phyloP scores from a whole-genome alignment of 495 filamentous ascomycete genomes.

The Tuber magnatum region DNA sequence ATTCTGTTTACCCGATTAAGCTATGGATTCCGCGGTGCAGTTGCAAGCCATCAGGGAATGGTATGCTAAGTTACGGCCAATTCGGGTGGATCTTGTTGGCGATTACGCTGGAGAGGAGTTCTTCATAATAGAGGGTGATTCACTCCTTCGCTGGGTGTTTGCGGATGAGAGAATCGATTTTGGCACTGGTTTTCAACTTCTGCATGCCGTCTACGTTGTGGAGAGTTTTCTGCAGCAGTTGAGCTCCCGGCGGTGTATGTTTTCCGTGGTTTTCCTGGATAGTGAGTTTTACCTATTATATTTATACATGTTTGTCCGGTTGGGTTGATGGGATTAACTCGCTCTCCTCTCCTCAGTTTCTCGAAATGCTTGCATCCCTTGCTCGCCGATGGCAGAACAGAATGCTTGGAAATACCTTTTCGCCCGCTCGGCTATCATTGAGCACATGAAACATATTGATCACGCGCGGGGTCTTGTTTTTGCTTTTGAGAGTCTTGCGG shows the following conservation, averaged over 20 bases:
- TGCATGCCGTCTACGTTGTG: constrained; percentile 64
- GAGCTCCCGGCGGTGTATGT: constrained; percentile 55
- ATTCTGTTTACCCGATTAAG: neutral
- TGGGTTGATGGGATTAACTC: constrained; percentile 22
- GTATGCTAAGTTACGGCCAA: constrained; percentile 12
- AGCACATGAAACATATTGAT: constrained; percentile 49
- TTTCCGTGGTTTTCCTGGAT: constrained; percentile 62
- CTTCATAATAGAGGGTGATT: constrained; percentile 68
- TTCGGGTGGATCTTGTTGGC: constrained; percentile 55
- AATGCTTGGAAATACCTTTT: constrained; percentile 52
- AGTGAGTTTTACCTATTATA: constrained; percentile 21
- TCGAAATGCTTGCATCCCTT: constrained; percentile 17
- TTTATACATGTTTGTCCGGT: neutral
- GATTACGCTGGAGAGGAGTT: constrained; percentile 67
- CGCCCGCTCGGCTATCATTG: constrained; percentile 54
- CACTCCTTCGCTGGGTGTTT: constrained; percentile 57
- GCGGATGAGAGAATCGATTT: constrained; percentile 56
- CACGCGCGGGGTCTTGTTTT: constrained; percentile 24
- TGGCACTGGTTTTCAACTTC: constrained; percentile 57
- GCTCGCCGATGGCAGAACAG: constrained; percentile 3
- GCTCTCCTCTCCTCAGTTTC: constrained; percentile 8
- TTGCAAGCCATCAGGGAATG: constrained; percentile 14
- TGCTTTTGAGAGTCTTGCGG: constrained; percentile 15
- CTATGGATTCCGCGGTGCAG: constrained; percentile 15
- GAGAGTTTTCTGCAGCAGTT: constrained; percentile 58